These are phyloP conservation scores for Epichloe hybrida DNA, from an alignment of 2,329 filamentous ascomycete genomes.

Conservation along the genomic window DNA sequence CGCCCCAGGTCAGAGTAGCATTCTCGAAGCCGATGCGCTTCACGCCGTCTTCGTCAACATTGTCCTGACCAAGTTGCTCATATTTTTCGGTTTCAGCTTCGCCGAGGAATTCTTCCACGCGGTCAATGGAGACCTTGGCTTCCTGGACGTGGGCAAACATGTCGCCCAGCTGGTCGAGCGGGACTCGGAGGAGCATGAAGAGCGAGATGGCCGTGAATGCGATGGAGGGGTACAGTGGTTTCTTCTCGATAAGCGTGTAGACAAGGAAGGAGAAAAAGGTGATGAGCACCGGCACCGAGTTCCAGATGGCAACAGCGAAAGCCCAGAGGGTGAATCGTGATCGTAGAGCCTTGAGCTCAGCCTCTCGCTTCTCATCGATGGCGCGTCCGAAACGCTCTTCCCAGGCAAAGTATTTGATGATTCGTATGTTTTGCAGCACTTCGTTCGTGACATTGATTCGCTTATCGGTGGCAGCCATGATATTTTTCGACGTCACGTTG, in stretches of 20 bases:
- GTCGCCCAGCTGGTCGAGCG: slow-evolving; percentile 88
- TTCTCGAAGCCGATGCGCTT: slow-evolving; percentile 72
- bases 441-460: slow-evolving; percentile 95
- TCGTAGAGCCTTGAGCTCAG: slow-evolving; percentile 66
- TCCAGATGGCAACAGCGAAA: slow-evolving; percentile 85
- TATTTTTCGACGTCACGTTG: slow-evolving; percentile 73
- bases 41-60: slow-evolving; percentile 53
- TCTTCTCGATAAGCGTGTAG: slow-evolving; percentile 82
- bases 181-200: slow-evolving; percentile 85
- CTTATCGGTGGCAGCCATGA: slow-evolving; percentile 86
- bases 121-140: slow-evolving; percentile 90
- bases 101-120: slow-evolving; percentile 83
- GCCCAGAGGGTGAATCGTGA: slow-evolving; percentile 86
- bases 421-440: slow-evolving; percentile 90
- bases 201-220: slow-evolving; percentile 94
- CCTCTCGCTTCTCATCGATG: slow-evolving; percentile 75
- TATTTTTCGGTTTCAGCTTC: slow-evolving; percentile 98
- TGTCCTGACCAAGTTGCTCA: slow-evolving; percentile 60
- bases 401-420: slow-evolving; percentile 99
- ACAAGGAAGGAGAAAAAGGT: slow-evolving; percentile 93
- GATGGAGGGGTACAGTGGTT: slow-evolving; percentile 78
- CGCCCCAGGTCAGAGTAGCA: slow-evolving; percentile 82
- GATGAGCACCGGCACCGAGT: slow-evolving; percentile 86
- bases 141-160: slow-evolving; percentile 99
- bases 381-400: slow-evolving; percentile 78